Evolutionary conservation across 257 asterid genomes (phyloP).

Genomic region (Capsicum chinense): DNA sequence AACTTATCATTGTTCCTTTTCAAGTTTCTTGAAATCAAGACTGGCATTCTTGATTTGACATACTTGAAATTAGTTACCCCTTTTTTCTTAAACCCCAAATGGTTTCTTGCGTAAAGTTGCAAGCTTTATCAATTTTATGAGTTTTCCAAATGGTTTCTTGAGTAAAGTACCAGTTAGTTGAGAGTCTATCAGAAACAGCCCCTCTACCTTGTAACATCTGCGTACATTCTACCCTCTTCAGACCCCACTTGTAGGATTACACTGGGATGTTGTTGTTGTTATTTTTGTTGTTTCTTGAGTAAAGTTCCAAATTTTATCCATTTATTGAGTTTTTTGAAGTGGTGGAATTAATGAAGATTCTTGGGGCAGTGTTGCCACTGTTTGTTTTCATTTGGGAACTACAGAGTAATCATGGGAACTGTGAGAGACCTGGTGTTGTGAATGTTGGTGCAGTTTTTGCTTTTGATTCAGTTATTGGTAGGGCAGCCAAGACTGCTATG

Average conservation of each 20-base stretch:
- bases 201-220: no score
- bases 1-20: not conserved
- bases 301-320: not conserved
- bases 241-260: no score
- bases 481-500: conserved; percentile 56
- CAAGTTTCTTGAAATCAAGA: not conserved
- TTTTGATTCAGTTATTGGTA: conserved; percentile 48
- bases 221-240: no score
- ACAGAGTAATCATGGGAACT: conserved; percentile 26
- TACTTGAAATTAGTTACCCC: not conserved
- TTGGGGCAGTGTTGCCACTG: conserved; percentile 6
- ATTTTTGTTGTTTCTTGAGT: not conserved
- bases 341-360: conserved; percentile 7
- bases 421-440: conserved; percentile 45
- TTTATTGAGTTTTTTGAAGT: not conserved
- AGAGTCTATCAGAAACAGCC: no score
- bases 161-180: no score
- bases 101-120: not conserved
- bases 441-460: conserved; percentile 53
- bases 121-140: not conserved
- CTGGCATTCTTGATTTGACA: not conserved
- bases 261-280: no score
- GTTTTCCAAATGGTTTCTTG: no score
- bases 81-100: not conserved
- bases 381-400: conserved; percentile 18